A percentile compares a stretch with the other conserved stretches of the same genome.
Evolutionary conservation across 371 early-diverging fungal genomes (phyloP).

Genomic region (Blyttiomyces sp.): DNA sequence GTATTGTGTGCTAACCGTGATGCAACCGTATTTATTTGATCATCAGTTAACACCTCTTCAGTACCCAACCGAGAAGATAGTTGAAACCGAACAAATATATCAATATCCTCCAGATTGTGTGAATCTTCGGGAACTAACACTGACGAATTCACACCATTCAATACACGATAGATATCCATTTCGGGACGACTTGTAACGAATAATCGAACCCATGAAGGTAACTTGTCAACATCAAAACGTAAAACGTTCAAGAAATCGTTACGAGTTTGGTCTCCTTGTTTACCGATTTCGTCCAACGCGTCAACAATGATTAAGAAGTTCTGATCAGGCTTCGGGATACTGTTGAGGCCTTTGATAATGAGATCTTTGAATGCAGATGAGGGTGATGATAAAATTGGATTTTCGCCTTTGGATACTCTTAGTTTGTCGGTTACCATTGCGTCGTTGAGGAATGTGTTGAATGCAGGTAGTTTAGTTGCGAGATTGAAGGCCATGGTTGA

Average conservation of each 20-base stretch:
- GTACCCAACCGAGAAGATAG: background rate
- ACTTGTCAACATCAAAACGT: background rate
- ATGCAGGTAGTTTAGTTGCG: background rate
- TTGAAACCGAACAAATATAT: background rate
- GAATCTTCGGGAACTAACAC: background rate
- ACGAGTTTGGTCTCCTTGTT: background rate
- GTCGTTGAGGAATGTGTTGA: background rate
- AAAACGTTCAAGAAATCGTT: background rate
- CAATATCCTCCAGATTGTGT: background rate
- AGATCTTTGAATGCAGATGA: constrained; percentile 1
- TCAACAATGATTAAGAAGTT: constrained; percentile 4
- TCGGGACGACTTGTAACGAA: constrained; percentile 11
- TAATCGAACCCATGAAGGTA: background rate
- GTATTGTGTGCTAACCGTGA: background rate
- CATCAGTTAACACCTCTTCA: no score
- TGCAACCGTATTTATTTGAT: background rate
- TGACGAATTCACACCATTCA: background rate
- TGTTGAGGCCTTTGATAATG: constrained; percentile 6
- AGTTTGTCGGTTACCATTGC: constrained; percentile 1
- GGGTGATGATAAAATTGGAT: background rate
- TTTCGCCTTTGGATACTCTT: background rate
- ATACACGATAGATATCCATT: background rate
- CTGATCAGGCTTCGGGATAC: background rate
- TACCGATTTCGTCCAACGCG: constrained; percentile 6
- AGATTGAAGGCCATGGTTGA: constrained; percentile 4